These are phyloP conservation scores for Eucalyptus globulus DNA, from an alignment of 345 rosid genomes.

Conservation along the genomic window DNA sequence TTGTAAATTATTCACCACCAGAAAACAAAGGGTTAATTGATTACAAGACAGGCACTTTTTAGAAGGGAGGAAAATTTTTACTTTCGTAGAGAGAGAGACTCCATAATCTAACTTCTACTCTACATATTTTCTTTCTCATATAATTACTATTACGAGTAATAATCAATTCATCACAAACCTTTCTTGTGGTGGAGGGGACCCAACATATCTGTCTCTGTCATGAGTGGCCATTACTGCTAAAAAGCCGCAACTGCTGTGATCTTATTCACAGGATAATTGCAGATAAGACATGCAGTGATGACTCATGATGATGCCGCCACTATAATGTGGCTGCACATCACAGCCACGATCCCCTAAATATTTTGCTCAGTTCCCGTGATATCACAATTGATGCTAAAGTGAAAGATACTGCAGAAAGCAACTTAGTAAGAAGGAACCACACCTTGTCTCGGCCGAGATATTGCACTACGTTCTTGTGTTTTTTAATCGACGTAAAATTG, in stretches of 20 bases:
- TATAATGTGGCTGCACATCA: rapidly evolving
- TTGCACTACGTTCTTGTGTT: conserved; percentile 70
- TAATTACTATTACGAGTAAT: too few species aligned
- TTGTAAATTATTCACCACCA: background rate
- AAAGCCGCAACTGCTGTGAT: background rate
- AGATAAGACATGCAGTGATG: background rate
- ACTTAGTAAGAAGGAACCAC: background rate
- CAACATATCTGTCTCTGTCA: rapidly evolving
- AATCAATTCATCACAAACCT: background rate
- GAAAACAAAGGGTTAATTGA: too few species aligned
- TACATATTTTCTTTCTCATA: too few species aligned
- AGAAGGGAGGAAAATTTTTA: too few species aligned
- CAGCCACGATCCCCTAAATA: background rate
- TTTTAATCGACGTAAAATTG: conserved; percentile 53
- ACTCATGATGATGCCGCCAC: too few species aligned
- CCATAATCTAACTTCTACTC: background rate
- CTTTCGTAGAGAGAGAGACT: too few species aligned
- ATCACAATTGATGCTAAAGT: background rate
- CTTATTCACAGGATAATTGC: background rate
- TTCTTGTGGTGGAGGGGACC: background rate
- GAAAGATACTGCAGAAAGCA: background rate
- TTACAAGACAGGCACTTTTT: background rate
- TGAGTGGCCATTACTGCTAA: rapidly evolving
- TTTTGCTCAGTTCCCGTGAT: background rate
- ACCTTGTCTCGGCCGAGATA: conserved; percentile 67